These are phyloP conservation scores for Auxenochlorella pyrenoidosa DNA, from an alignment of 139 green algal species.

Conservation along the genomic window DNA sequence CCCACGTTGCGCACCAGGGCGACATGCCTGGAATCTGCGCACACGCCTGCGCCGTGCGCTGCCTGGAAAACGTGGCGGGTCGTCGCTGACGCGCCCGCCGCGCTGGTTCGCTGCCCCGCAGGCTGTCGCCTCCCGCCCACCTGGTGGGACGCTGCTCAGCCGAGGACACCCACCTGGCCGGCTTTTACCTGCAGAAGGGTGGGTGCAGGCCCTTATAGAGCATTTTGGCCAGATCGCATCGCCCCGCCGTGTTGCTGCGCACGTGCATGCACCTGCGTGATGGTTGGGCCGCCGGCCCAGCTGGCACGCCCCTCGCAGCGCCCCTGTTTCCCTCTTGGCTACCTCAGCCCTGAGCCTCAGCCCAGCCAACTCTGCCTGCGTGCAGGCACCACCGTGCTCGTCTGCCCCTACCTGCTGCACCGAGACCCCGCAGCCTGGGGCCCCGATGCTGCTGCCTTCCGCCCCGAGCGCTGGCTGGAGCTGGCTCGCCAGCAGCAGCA, in stretches of 20 bases:
- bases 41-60: no score
- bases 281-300: no score
- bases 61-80: no score
- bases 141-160: conserved; percentile 85
- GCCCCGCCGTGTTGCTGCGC: no score
- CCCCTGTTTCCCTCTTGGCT: no score
- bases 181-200: conserved; percentile 49
- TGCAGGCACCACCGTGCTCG: conserved; percentile 73
- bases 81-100: neutral
- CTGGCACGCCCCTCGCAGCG: no score
- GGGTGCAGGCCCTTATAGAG: no score
- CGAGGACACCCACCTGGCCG: conserved; percentile 41
- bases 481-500: conserved; percentile 21
- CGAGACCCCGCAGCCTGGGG: conserved; percentile 59
- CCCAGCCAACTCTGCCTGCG: neutral
- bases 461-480: conserved; percentile 75
- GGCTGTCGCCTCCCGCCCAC: conserved; percentile 87
- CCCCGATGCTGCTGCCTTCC: conserved; percentile 57
- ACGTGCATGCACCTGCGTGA: no score
- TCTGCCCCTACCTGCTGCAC: conserved; percentile 89
- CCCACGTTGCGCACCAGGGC: no score
- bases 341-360: no score
- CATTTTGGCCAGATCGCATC: no score
- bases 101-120: neutral
- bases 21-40: no score